Conservation (phyloP, 2,329 filamentous ascomycete species). For the Beauveria scarabaeidicola region DNA sequence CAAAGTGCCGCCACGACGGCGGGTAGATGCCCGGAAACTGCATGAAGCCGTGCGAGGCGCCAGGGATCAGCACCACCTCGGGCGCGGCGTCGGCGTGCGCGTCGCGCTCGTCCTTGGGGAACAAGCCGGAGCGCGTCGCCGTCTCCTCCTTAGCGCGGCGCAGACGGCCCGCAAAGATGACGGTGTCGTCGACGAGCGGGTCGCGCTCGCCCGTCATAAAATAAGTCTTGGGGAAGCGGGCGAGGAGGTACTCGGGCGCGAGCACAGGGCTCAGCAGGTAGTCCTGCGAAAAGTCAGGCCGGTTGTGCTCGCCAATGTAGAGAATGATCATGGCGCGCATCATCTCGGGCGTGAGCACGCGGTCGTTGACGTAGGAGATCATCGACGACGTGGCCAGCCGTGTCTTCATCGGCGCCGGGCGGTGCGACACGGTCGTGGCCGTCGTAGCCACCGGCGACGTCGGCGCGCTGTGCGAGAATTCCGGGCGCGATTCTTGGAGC, state of each 20-base stretch:
- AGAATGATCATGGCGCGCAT: slow-evolving; percentile 99
- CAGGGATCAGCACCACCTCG: slow-evolving; percentile 77
- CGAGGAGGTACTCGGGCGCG: slow-evolving; percentile 74
- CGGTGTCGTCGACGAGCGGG: slow-evolving; percentile 90
- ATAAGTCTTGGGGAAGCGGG: slow-evolving; percentile 87
- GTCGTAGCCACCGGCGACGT: slow-evolving; percentile 14
- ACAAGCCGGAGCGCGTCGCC: slow-evolving; percentile 25
- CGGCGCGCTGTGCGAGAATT: slow-evolving; percentile 38
- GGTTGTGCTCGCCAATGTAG: slow-evolving; percentile 88
- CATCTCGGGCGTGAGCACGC: slow-evolving; percentile 92
- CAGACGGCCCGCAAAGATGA: slow-evolving; percentile 88
- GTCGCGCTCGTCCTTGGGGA: slow-evolving; percentile 8
- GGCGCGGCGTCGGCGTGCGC: slow-evolving; percentile 25
- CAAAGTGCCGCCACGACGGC: slow-evolving; percentile 81
- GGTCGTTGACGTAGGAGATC: slow-evolving; percentile 96
- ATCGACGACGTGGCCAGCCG: slow-evolving; percentile 92
- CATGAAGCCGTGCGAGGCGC: slow-evolving; percentile 87
- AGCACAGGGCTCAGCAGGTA: slow-evolving; percentile 85
- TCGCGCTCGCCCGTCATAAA: slow-evolving; percentile 93
- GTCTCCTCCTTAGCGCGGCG: slow-evolving; percentile 63
- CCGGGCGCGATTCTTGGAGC: slow-evolving; percentile 31
- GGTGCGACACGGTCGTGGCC: slow-evolving; percentile 36
- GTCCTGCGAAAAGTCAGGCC: slow-evolving; percentile 86
- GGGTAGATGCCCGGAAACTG: slow-evolving; percentile 86
- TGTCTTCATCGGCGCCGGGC: slow-evolving; percentile 58